Conservation (phyloP, 129 eudicot species). For the Flaveria brownii region DNA sequence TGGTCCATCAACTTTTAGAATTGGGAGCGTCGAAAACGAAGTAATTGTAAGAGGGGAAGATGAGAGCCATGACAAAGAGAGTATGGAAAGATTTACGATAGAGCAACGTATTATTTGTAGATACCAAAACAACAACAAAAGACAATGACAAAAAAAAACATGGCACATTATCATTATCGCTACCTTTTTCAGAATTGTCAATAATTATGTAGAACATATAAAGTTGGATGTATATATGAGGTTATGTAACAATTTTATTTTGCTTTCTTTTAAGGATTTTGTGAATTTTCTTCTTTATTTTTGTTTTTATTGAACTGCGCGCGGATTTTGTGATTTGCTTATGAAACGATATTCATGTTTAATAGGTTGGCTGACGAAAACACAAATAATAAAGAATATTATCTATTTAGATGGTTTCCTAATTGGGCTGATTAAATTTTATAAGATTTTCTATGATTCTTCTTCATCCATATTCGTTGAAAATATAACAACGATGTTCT, state of each 20-base stretch:
- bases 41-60: constrained; percentile 26
- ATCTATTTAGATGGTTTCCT: too few species aligned
- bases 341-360: too few species aligned
- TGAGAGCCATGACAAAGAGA: constrained; percentile 29
- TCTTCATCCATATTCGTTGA: too few species aligned
- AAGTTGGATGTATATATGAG: background rate
- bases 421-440: too few species aligned
- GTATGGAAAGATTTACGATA: background rate
- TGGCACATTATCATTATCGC: constrained; percentile 20
- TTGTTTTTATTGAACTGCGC: too few species aligned
- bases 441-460: too few species aligned
- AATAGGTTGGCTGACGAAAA: too few species aligned
- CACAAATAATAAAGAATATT: too few species aligned
- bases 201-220: constrained; percentile 14
- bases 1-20: constrained; percentile 25
- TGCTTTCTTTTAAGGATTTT: background rate
- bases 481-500: too few species aligned
- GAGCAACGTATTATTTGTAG: constrained; percentile 30
- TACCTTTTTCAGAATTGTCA: constrained; percentile 1
- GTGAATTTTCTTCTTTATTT: too few species aligned
- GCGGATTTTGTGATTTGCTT: too few species aligned
- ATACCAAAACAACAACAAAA: constrained; percentile 36
- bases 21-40: constrained; percentile 19
- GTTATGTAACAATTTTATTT: background rate
- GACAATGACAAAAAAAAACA: constrained; percentile 20